Percentiles rank a stretch among this genome's conserved stretches.
phyloP scores from a whole-genome alignment of 31 red algal species.

The Bonnemaisonia californica region DNA sequence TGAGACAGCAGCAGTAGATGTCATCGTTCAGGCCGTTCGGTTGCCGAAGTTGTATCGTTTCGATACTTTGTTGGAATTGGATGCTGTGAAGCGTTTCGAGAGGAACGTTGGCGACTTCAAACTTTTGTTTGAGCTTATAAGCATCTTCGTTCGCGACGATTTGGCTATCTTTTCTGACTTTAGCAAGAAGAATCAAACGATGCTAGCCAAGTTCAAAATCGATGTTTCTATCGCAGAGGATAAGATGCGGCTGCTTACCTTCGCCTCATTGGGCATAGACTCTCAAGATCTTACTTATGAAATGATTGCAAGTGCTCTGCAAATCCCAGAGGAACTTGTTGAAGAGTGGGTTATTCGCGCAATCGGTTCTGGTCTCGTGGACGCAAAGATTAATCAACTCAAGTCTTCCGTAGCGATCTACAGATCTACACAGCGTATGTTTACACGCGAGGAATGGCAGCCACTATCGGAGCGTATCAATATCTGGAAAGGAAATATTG shows the following conservation, averaged over 20 bases:
- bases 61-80: slow-evolving; percentile 83
- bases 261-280: slow-evolving; percentile 81
- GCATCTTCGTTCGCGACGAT: slow-evolving; percentile 80
- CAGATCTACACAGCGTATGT: slow-evolving; percentile 86
- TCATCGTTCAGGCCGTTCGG: slow-evolving; percentile 63
- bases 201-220: slow-evolving; percentile 42
- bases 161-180: slow-evolving; percentile 72
- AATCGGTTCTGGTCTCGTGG: slow-evolving; percentile 83
- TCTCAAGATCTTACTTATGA: slow-evolving; percentile 76
- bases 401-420: slow-evolving; percentile 79
- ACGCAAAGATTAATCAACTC: slow-evolving; percentile 94
- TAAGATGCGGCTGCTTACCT: slow-evolving; percentile 94
- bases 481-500: slow-evolving; percentile 91
- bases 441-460: slow-evolving; percentile 90
- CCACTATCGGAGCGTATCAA: slow-evolving; percentile 88
- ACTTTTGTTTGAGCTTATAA: slow-evolving; percentile 64
- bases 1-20: slow-evolving; percentile 47
- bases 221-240: slow-evolving; percentile 63
- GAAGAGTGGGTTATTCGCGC: slow-evolving; percentile 95
- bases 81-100: slow-evolving; percentile 76
- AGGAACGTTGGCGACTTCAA: slow-evolving; percentile 37
- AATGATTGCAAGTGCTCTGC: slow-evolving; percentile 79
- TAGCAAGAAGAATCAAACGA: slow-evolving; percentile 31
- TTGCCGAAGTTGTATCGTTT: slow-evolving; percentile 82
- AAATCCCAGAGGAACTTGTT: slow-evolving; percentile 67